Evolutionary conservation across 2,329 filamentous ascomycete species (phyloP), one percentile per base, ranked within the genome.

Genomic region (Neopestalotiopsis sp.): DNA sequence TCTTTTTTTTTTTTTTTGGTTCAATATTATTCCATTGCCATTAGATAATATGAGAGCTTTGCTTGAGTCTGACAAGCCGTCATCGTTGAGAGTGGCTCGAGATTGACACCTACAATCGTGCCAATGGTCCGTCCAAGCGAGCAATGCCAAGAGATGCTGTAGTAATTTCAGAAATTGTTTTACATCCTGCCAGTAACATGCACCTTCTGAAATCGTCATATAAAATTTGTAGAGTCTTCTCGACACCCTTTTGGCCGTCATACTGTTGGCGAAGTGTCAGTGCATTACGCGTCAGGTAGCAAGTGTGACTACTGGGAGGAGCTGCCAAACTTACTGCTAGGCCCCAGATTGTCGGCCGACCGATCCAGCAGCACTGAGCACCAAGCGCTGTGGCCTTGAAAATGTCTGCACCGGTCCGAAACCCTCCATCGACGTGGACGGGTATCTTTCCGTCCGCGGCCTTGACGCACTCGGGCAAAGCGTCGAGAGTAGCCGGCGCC

Each of bases 391-490:
- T 13, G 7, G 72, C 72, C 34, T 71, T 73, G 68, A 73, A 73
- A 38, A 73, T 71, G 45, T 73, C 72, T 5, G 61, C 13, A 10
- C 67, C 67, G 14, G 20, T 68, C 17, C 67, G 12, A 5, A 68
- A n/a, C 4, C 67, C 67, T n/a, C 67, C 67, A 45, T 68, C 67
- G 6, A 68, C 56, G 30, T 75, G 58, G 82, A 85, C 77, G 1
- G 77, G 76, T 5, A 85, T 81, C 69, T 77, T 80, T 0, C 82
- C 82, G 14, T 86, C 80, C 1, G 84, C 83, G 14, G 83, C 83
- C 5, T 85, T 84, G 63, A 84, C 82, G 70, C 87, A 84, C 69
- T 85, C 81, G 9, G 83, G 65, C 57, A 69, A 20, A 1, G 53
- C 81, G 66, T 85, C 84, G 7, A 85, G 76, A 2, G 83, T 84